phyloP scores from a whole-genome alignment of 257 asterid genomes.

The Fraxinus pennsylvanica region DNA sequence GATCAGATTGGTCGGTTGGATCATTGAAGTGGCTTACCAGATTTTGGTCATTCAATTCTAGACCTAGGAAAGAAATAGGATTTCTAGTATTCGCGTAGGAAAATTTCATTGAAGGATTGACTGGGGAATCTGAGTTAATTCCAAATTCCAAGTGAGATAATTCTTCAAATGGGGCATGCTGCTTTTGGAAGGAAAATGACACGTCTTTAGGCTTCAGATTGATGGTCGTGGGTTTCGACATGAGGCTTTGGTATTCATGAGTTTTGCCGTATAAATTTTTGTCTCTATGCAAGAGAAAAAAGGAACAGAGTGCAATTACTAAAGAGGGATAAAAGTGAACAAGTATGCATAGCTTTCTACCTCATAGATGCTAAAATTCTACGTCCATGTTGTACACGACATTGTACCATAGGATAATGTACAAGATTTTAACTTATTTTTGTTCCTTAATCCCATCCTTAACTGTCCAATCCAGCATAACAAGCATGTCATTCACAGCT shows the following conservation, averaged over 20 bases:
- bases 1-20: slow-evolving; percentile 51
- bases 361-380: neutral
- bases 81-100: slow-evolving; percentile 42
- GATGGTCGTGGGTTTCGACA: slow-evolving; percentile 35
- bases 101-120: slow-evolving; percentile 57
- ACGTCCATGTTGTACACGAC: neutral
- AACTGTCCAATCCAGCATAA: too few relatives aligned
- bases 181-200: slow-evolving; percentile 50
- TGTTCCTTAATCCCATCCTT: too few relatives aligned
- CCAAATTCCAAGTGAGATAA: slow-evolving; percentile 55
- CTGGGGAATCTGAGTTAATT: slow-evolving; percentile 59
- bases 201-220: slow-evolving; percentile 42
- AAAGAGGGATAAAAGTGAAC: too few relatives aligned
- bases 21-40: slow-evolving; percentile 61
- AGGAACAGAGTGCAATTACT: neutral
- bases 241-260: slow-evolving; percentile 51
- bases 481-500: neutral
- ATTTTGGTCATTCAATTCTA: slow-evolving; percentile 42
- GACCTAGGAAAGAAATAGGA: slow-evolving; percentile 45
- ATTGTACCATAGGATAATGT: too few relatives aligned
- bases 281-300: neutral
- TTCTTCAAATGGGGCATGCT: slow-evolving; percentile 40
- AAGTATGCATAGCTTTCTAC: neutral
- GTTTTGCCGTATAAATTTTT: slow-evolving; percentile 37
- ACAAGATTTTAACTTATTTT: too few relatives aligned